Conservation (phyloP, 208 protist species). For the Acanthamoeba royreba region DNA sequence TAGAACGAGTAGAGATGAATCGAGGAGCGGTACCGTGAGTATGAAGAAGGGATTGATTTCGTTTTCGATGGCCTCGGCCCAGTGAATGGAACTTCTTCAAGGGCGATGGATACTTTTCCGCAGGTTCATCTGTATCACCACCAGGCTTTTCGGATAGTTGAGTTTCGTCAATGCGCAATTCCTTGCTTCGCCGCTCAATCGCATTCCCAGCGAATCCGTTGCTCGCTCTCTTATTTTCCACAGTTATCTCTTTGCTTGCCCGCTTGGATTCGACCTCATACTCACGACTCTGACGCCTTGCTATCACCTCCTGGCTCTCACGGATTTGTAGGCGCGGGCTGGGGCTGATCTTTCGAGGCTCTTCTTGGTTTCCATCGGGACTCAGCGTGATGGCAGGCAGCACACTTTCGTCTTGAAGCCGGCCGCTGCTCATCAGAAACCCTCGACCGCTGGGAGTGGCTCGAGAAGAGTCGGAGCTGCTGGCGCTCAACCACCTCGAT, state of each 20-base stretch:
- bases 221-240: not conserved
- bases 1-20: too few species aligned
- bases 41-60: not conserved
- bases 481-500: too few species aligned
- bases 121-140: not conserved
- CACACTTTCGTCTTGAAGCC: too few species aligned
- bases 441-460: too few species aligned
- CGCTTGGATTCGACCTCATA: not conserved
- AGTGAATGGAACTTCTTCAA: not conserved
- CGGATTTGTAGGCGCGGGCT: not conserved
- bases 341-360: not conserved
- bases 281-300: too few species aligned
- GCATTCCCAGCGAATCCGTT: not conserved
- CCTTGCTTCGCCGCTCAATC: not conserved
- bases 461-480: too few species aligned
- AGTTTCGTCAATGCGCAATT: not conserved
- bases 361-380: not conserved
- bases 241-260: not conserved
- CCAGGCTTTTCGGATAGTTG: not conserved
- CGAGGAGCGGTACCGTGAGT: too few species aligned
- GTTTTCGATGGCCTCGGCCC: not conserved
- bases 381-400: too few species aligned
- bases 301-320: not conserved
- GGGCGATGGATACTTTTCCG: not conserved
- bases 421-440: too few species aligned